phyloP scores from a whole-genome alignment of 129 eudicot genomes.

The Arctium minus region DNA sequence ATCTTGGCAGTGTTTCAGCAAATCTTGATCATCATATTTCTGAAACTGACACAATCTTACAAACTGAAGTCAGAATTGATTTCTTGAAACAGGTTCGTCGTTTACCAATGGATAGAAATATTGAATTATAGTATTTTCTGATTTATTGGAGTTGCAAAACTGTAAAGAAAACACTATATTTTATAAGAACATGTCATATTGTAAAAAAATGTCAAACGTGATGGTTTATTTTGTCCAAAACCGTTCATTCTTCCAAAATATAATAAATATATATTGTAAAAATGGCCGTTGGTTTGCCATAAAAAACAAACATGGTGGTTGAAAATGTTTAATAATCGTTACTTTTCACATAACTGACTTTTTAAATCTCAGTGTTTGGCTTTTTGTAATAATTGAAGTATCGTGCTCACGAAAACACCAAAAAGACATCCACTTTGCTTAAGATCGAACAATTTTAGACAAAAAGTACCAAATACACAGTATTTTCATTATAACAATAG shows the following conservation, averaged over 20 bases:
- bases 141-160: not conserved
- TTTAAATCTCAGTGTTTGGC: too few relatives aligned
- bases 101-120: not conserved
- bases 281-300: too few relatives aligned
- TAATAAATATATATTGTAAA: too few relatives aligned
- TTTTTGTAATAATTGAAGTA: not conserved
- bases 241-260: too few relatives aligned
- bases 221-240: not conserved
- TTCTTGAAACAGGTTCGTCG: constrained; percentile 48
- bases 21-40: constrained; percentile 46
- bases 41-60: constrained; percentile 17
- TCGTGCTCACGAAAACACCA: not conserved
- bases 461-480: not conserved
- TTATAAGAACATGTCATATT: not conserved
- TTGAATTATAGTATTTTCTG: not conserved
- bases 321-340: too few relatives aligned
- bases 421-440: too few relatives aligned
- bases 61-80: constrained; percentile 42
- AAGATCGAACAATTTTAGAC: not conserved
- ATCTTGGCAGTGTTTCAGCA: constrained; percentile 67
- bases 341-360: too few relatives aligned
- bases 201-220: not conserved
- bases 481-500: not conserved
- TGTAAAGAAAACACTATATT: not conserved
- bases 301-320: too few relatives aligned